phyloP scores from a whole-genome alignment of 129 eudicot species.

The Escallonia rubra region DNA sequence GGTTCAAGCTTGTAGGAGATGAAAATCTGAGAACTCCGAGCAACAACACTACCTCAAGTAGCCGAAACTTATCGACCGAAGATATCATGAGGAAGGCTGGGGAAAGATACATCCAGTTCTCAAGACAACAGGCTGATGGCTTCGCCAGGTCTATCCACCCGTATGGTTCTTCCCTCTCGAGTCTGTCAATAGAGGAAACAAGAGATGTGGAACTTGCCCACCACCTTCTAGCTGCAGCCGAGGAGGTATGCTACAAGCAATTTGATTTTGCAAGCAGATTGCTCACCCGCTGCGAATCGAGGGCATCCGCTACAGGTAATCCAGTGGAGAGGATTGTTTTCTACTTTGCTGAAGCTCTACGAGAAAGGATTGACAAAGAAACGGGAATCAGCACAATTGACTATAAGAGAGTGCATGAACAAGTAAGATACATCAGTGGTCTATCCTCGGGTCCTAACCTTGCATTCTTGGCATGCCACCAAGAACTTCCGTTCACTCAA shows the following conservation, averaged over 20 bases:
- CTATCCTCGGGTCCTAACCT: slow-evolving; percentile 26
- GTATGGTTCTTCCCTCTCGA: slow-evolving; percentile 31
- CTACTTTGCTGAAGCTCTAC: slow-evolving; percentile 43
- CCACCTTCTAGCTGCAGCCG: slow-evolving; percentile 59
- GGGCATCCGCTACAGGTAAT: slow-evolving; percentile 34
- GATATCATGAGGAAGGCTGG: slow-evolving; percentile 55
- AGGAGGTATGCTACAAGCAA: slow-evolving; percentile 32
- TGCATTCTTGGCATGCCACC: slow-evolving; percentile 38
- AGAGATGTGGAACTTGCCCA: slow-evolving; percentile 56
- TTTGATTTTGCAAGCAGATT: slow-evolving; percentile 38
- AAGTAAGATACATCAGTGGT: not conserved
- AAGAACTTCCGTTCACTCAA: slow-evolving; percentile 49
- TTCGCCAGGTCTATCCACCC: slow-evolving; percentile 43
- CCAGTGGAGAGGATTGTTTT: slow-evolving; percentile 48
- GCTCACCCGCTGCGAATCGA: slow-evolving; percentile 39
- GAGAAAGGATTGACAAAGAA: slow-evolving; percentile 34
- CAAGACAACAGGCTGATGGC: slow-evolving; percentile 29
- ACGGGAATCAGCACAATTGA: slow-evolving; percentile 20
- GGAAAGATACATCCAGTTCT: slow-evolving; percentile 52
- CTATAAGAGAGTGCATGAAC: slow-evolving; percentile 7
- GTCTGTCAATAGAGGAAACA: slow-evolving; percentile 35
- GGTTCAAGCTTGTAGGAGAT: not conserved
- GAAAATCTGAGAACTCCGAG: not conserved
- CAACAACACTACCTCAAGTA: not conserved
- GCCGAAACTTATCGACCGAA: slow-evolving; percentile 26